Evolutionary conservation across 1,284 basidiomycete species (phyloP), one percentile per base, ranked within the genome.

Genomic region (Apiotrichum mycotoxinovorans): DNA sequence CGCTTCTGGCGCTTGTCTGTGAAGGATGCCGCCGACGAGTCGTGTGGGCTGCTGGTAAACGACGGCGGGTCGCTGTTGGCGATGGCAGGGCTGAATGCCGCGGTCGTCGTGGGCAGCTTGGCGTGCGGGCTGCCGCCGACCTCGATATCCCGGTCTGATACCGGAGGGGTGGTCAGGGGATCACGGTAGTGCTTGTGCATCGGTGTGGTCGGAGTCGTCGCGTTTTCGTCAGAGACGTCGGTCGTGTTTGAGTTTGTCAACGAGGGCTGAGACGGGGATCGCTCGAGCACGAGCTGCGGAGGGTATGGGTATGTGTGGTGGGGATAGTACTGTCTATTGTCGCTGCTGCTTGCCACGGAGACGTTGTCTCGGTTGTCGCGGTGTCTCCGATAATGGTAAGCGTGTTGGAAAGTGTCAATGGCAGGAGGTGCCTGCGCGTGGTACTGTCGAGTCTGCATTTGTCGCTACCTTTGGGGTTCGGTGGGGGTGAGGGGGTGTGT

Each of bases 191-290:
- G 25, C 30, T 48, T n/a, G 44, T 41, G 27, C 54, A 37, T 37
- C 2, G 20, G 33, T 12, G 38, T 25, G 8, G 41, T 52, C 22
- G 46, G 51, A 1, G 56, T 47, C n/a, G 56, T 57, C 25, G 37
- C 26, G 44, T 30, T 15, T 35, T 35, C 35, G 50, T 59, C 53
- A 17, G 57, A 59, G 41, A 33, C 26, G 46, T 54, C 57, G 22
- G 57, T 59, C 2, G 44, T 55, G 20, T 47, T 35, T 2, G 57
- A 52, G 51, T 59, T 38, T 3, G 57, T 43, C 11, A 59, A 46
- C 4, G 49, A 42, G 10, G 53, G 53, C 34, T 52, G 51, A 14
- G 43, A 46, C 11, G 51, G 43, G 17, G 51, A 22, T 10, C 53
- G 53, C 23, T 47, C 53, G 5, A 54, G 46, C 18, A 25, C 43